Evolutionary conservation across 2,329 filamentous ascomycete species (phyloP).

Genomic region (Apiospora sp.): DNA sequence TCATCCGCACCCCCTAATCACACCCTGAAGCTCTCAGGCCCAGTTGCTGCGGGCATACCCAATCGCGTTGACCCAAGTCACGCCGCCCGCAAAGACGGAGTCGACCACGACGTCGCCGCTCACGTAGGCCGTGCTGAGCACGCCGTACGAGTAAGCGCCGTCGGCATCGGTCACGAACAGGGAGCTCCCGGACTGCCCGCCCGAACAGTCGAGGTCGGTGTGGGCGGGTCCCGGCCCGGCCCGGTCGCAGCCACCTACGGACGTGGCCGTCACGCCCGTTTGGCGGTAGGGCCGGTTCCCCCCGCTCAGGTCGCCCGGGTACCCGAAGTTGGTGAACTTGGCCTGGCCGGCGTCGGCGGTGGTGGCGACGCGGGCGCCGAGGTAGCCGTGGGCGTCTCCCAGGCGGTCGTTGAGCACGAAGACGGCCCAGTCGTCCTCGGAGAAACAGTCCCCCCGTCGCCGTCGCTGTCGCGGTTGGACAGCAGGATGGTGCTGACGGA

Average conservation of each 20-base stretch:
- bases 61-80: conserved; percentile 2
- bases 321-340: conserved; percentile 33
- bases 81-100: background rate
- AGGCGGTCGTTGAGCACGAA: conserved; percentile 38
- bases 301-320: conserved; percentile 29
- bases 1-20: no score
- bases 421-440: conserved; percentile 39
- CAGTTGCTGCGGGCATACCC: background rate
- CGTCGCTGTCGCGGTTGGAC: conserved; percentile 24
- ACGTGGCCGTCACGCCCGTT: conserved; percentile 28
- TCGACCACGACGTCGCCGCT: background rate
- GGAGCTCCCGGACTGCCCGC: conserved; percentile 30
- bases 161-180: conserved; percentile 17
- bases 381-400: conserved; percentile 36
- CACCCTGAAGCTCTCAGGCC: background rate
- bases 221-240: conserved; percentile 26
- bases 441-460: conserved; percentile 29
- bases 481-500: conserved; percentile 28
- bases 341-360: conserved; percentile 27
- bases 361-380: conserved; percentile 33
- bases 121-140: conserved; percentile 26
- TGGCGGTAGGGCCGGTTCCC: conserved; percentile 30
- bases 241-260: conserved; percentile 25
- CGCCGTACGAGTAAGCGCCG: conserved; percentile 26
- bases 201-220: conserved; percentile 30